phyloP scores from a whole-genome alignment of 495 filamentous ascomycete genomes.

The Cercophora newfieldiana region DNA sequence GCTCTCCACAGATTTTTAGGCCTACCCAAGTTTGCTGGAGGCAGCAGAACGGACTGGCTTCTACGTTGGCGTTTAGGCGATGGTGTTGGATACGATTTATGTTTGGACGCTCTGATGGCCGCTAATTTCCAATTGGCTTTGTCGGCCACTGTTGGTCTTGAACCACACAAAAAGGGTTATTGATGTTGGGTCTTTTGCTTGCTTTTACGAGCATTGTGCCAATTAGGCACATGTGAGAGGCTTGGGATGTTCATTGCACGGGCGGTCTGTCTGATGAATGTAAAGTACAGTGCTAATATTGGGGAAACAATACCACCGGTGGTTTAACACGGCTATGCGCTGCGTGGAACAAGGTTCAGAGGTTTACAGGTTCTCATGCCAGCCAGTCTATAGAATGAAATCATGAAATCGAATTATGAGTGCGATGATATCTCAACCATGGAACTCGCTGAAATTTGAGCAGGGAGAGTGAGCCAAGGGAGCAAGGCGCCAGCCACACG shows the following conservation, averaged over 20 bases:
- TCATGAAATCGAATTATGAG: too few relatives aligned
- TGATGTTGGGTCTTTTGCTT: neutral
- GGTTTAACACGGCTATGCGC: neutral
- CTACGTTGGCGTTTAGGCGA: neutral
- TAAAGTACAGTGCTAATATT: neutral
- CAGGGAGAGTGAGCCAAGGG: neutral
- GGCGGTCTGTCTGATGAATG: neutral
- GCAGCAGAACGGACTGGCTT: neutral
- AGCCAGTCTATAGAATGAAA: too few relatives aligned
- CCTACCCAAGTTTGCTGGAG: neutral
- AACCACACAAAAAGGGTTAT: neutral
- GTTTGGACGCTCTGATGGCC: neutral
- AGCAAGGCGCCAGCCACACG: neutral
- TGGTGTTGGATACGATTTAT: slow-evolving; percentile 5
- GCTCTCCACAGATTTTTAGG: slow-evolving; percentile 41
- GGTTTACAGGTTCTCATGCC: too few relatives aligned
- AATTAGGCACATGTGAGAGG: neutral
- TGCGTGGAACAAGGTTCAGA: too few relatives aligned
- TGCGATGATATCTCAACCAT: too few relatives aligned
- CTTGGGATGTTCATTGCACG: neutral
- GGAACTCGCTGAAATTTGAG: neutral
- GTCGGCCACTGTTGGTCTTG: neutral
- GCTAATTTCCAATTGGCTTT: slow-evolving; percentile 9
- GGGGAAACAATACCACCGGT: neutral
- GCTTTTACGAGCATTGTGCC: neutral